Evolutionary conservation across 1,284 basidiomycete species (phyloP).

Genomic region (Cutaneotrichosporon sp.): DNA sequence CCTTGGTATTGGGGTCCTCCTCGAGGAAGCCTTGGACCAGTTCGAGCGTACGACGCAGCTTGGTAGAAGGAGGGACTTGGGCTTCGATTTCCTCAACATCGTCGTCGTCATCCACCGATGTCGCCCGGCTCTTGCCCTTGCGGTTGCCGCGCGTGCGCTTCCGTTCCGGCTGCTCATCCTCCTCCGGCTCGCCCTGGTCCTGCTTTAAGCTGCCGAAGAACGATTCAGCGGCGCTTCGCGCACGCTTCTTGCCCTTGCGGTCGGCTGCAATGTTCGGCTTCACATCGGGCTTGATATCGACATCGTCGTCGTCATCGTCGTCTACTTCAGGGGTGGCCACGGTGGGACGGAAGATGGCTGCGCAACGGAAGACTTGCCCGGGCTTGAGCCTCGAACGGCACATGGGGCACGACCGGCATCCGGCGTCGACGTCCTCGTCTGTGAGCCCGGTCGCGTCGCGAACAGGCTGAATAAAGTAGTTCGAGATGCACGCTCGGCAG

Average conservation of each 20-base stretch:
- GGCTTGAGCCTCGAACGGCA: slow-evolving; percentile 42
- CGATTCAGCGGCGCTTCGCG: slow-evolving; percentile 4
- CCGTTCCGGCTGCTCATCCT: slow-evolving; percentile 7
- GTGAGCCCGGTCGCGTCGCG: slow-evolving; percentile 29
- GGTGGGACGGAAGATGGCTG: slow-evolving; percentile 40
- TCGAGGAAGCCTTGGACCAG: slow-evolving; percentile 33
- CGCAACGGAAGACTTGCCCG: slow-evolving; percentile 38
- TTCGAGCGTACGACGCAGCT: slow-evolving; percentile 42
- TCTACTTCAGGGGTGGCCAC: slow-evolving; percentile 9
- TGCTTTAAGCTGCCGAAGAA: slow-evolving; percentile 1
- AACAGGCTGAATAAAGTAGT: slow-evolving; percentile 35
- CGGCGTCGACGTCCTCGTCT: slow-evolving; percentile 35
- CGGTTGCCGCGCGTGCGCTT: slow-evolving; percentile 11
- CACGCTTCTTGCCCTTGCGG: slow-evolving; percentile 40
- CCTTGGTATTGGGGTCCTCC: slow-evolving; percentile 35
- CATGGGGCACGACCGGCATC: slow-evolving; percentile 45
- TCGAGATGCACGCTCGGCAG: slow-evolving; percentile 44
- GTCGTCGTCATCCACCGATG: slow-evolving; percentile 10
- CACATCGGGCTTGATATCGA: slow-evolving; percentile 5
- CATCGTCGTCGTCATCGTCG: slow-evolving; percentile 18
- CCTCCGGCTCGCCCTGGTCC: background rate
- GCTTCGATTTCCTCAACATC: slow-evolving; percentile 12
- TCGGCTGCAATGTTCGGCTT: background rate
- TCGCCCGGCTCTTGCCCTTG: slow-evolving; percentile 18
- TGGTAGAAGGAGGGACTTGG: slow-evolving; percentile 37